Percentiles rank a stretch among this genome's conserved stretches.
These are phyloP conservation scores for Fusarium duplospermum DNA, from an alignment of 2,329 filamentous ascomycete genomes.

Conservation along the genomic window DNA sequence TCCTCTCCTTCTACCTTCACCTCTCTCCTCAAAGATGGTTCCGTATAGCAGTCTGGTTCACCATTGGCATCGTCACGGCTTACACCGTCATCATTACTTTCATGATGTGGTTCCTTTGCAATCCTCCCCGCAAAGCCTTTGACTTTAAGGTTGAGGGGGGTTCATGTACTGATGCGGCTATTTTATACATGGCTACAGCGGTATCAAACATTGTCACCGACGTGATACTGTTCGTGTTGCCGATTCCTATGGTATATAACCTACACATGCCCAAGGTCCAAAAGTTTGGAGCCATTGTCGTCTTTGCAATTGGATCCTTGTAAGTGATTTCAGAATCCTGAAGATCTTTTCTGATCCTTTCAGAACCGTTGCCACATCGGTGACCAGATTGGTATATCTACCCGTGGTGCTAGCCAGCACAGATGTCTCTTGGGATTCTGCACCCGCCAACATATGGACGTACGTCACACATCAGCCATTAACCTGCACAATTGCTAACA, in stretches of 20 bases:
- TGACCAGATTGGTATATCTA: conserved; percentile 45
- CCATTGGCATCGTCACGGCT: conserved; percentile 45
- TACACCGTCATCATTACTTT: conserved; percentile 45
- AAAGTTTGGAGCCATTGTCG: conserved; percentile 55
- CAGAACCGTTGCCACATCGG: conserved; percentile 47
- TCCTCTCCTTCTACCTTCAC: conserved; percentile 52
- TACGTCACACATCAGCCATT: conserved; percentile 19
- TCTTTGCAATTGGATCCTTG: conserved; percentile 57
- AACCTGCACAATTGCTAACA: background rate
- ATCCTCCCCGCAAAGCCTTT: conserved; percentile 38
- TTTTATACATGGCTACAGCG: conserved; percentile 61
- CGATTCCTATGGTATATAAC: conserved; percentile 57
- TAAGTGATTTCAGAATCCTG: background rate
- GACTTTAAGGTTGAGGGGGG: conserved; percentile 39
- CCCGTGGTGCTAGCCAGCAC: conserved; percentile 37
- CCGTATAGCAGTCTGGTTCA: conserved; percentile 44
- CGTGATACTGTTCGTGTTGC: conserved; percentile 58
- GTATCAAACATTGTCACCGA: conserved; percentile 61
- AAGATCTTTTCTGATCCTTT: background rate
- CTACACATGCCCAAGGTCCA: conserved; percentile 58
- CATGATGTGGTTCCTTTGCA: conserved; percentile 41
- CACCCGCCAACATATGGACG: conserved; percentile 45
- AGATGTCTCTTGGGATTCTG: conserved; percentile 47
- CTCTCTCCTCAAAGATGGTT: conserved; percentile 51
- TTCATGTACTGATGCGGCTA: conserved; percentile 56